These are phyloP conservation scores for Fusarium irregulare DNA, from an alignment of 2,329 filamentous ascomycete species.

Conservation along the genomic window DNA sequence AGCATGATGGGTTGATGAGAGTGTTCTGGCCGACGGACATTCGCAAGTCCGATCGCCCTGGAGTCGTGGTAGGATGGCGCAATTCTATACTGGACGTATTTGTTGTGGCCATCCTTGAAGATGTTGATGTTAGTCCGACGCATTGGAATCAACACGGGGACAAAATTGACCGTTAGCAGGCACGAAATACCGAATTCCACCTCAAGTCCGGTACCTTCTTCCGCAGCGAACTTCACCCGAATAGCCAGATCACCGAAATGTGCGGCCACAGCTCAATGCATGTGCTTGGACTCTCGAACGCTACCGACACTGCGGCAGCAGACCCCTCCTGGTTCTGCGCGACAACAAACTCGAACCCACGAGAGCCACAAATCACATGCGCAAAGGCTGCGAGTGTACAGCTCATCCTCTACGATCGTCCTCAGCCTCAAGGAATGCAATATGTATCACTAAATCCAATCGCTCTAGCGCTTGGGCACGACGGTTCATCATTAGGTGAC, in stretches of 20 bases:
- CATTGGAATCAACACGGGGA: not conserved
- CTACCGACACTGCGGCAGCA: conserved; percentile 58
- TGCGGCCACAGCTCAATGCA: conserved; percentile 87
- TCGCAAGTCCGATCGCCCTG: conserved; percentile 75
- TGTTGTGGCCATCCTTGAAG: conserved; percentile 88
- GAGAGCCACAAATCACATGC: conserved; percentile 79
- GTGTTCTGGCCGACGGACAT: conserved; percentile 98
- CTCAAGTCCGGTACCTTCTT: conserved; percentile 86
- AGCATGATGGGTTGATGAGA: conserved; percentile 91
- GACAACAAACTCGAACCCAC: conserved; percentile 62
- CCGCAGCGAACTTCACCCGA: conserved; percentile 81
- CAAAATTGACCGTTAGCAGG: conserved; percentile 58
- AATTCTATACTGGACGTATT: conserved; percentile 93
- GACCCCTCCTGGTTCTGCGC: conserved; percentile 78
- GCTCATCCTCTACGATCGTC: conserved; percentile 88
- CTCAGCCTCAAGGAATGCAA: conserved; percentile 89
- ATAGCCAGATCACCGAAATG: conserved; percentile 82
- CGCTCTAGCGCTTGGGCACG: conserved; percentile 83
- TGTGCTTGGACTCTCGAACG: conserved; percentile 86
- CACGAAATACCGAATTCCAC: conserved; percentile 86
- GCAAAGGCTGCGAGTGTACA: conserved; percentile 80
- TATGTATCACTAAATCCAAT: conserved; percentile 94
- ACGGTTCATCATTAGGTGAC: conserved; percentile 59
- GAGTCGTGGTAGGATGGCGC: conserved; percentile 93
- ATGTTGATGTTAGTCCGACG: conserved; percentile 78